phyloP scores from a whole-genome alignment of 208 protist genomes.

The Crithidia sp. region DNA sequence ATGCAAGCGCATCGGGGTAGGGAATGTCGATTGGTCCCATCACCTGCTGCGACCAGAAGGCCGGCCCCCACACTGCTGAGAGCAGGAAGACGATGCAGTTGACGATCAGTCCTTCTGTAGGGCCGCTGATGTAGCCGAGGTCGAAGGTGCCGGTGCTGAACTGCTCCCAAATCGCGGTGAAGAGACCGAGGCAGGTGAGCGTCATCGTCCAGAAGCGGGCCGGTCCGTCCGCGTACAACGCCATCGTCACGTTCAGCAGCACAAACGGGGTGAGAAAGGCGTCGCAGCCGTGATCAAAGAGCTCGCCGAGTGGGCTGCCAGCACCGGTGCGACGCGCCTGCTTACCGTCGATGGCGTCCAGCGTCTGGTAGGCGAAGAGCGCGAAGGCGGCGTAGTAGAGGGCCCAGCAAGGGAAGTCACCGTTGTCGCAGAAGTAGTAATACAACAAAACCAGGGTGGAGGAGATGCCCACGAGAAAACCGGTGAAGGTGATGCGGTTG shows the following conservation, averaged over 20 bases:
- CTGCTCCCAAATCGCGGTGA: conserved; percentile 89
- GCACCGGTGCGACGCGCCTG: conserved; percentile 93
- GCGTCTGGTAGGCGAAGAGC: conserved; percentile 92
- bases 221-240: conserved; percentile 42
- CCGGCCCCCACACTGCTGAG: conserved; percentile 40
- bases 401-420: conserved; percentile 86
- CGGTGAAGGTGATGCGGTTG: conserved; percentile 87
- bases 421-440: conserved; percentile 56
- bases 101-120: conserved; percentile 87
- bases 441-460: conserved; percentile 65
- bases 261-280: conserved; percentile 86
- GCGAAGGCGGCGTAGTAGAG: conserved; percentile 74
- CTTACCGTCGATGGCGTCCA: conserved; percentile 97
- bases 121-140: conserved; percentile 89
- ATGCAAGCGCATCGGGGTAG: conserved; percentile 5
- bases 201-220: conserved; percentile 58
- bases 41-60: conserved; percentile 55
- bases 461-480: conserved; percentile 81
- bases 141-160: conserved; percentile 92
- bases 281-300: conserved; percentile 97
- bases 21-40: conserved; percentile 49
- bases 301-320: conserved; percentile 92
- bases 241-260: conserved; percentile 60
- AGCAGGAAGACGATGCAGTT: conserved; percentile 65
- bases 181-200: conserved; percentile 63